Base-by-base conservation (phyloP, 78 protist genomes). In the Dictyostelium firmibasis region DNA sequence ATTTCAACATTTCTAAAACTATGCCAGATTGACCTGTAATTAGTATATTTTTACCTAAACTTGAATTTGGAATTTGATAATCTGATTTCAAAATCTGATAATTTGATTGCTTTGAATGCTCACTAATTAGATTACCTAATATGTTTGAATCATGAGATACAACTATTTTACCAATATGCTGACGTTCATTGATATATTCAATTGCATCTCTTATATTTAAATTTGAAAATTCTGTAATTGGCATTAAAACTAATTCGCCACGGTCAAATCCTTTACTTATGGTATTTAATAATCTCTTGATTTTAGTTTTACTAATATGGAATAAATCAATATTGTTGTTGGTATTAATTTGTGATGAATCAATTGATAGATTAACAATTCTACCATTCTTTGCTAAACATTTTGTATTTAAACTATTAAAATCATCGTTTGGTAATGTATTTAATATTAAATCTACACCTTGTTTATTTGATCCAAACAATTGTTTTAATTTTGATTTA, bases 1-100 rank as follows among this genome's bases (percentile, higher is more conserved):
- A 70, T 31, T 70, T 70, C 14, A 70, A 29, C 1, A 29, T 70
- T 29, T 70, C 77, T 29, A 70, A 70, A 10, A 70, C 77, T 29
- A 70, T 31, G 41, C 93, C 93, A 11, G 72, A 33, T 78, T 87
- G 93, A 38, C 93, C 93, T 78, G 67, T 57, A 20, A 57, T 57
- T 20, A 57, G 20, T 57, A 57, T 57, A 6, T 20, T 57, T 57
- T 57, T 57, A 57, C 67, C 67, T 57, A 57, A 57, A 57, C 5
- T 57, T 57, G 67, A 57, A 11, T 47, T 3, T 25, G 0, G 2
- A 20, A 78, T 41, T 78, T 78, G 53, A 64, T 81, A 76, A 23
- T 35, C 29, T 20, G 67, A 57, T 57, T 57, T 57, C 27, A 57
- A 20, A 20, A 57, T 57, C 4, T n/a, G 20, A 57, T 57, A 57